Evolutionary conservation across 2,329 filamentous ascomycete species (phyloP), one percentile per base, ranked within the genome.

Genomic region (Aspergillus neoniger): DNA sequence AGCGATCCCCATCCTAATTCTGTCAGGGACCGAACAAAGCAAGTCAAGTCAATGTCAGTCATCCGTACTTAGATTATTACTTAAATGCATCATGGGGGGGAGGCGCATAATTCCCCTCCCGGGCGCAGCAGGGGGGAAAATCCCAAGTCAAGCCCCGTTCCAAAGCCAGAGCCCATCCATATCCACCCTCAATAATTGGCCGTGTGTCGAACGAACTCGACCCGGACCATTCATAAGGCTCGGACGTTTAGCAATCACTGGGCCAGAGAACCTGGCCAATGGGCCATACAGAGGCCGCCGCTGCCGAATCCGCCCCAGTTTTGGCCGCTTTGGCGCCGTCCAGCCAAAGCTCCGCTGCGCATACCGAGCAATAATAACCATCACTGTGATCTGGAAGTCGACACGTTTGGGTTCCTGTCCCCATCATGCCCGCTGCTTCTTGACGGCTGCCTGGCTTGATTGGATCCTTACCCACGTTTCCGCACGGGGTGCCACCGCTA

Each of bases 261-360:
- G 36, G 38, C n/a, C 44, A 48, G 23, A n/a, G 15, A 36, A 14
- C 32, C 23, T 44, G 15, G 9, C 32, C 12, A 44, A 41, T 55
- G 23, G 30, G 30, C 53, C 53, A 55, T 30, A 55, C 53, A 47
- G 39, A 55, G 14, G 25, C 30, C 53, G 53, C 32, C 17, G 51
- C 30, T 41, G 25, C 23, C 14, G 25, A 55, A 39, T 17, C 21
- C 30, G 58, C 58, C 57, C 57, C 57, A 56, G 57, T 59, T 30
- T 44, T 43, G 57, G 36, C 57, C 52, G 52, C 57, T 50, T 56
- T 55, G 57, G 57, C 52, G 52, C 32, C 55, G 17, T 56, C 58
- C 48, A 60, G 52, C 36, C 57, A 55, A 19, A 58, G 56, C 56
- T 58, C 56, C 48, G 56, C 56, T 19, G 48, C 38, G 56, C 56